Evolutionary conservation across 306 rosid species (phyloP).

Genomic region (Medicago ruthenica): DNA sequence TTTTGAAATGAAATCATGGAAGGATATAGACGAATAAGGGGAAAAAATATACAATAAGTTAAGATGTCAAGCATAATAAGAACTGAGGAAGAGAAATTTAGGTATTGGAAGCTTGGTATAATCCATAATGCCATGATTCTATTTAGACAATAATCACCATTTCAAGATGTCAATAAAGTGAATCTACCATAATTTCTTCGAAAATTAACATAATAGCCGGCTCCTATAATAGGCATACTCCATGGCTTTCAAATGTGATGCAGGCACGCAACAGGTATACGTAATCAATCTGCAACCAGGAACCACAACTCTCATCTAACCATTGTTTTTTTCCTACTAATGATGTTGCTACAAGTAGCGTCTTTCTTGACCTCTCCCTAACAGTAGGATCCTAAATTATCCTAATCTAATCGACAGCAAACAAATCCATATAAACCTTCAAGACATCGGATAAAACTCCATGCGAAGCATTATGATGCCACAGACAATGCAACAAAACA

Average conservation of each 20-base stretch:
- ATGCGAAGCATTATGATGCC: background rate
- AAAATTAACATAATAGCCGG: conserved; percentile 6
- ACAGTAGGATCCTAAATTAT: background rate
- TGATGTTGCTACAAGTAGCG: background rate
- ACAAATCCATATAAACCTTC: background rate
- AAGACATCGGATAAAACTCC: background rate
- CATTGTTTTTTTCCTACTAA: background rate
- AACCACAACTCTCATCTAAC: conserved; percentile 19
- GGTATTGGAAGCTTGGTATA: conserved; percentile 2
- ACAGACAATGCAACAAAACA: background rate
- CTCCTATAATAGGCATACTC: background rate
- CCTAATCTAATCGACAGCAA: background rate
- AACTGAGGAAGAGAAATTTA: conserved; percentile 1
- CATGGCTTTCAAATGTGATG: conserved; percentile 15
- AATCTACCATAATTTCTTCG: conserved; percentile 21
- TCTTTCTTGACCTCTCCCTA: background rate
- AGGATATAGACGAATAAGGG: background rate
- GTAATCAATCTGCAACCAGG: background rate
- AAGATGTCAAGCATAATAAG: background rate
- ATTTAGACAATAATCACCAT: background rate
- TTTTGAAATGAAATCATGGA: conserved; percentile 14
- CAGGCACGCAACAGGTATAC: background rate
- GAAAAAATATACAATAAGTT: background rate
- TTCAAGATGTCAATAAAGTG: conserved; percentile 4
- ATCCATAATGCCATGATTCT: conserved; percentile 17